A percentile compares a stretch with the other conserved stretches of the same genome.
Evolutionary conservation across 306 rosid species (phyloP).

Genomic region (Luffa aegyptiaca): DNA sequence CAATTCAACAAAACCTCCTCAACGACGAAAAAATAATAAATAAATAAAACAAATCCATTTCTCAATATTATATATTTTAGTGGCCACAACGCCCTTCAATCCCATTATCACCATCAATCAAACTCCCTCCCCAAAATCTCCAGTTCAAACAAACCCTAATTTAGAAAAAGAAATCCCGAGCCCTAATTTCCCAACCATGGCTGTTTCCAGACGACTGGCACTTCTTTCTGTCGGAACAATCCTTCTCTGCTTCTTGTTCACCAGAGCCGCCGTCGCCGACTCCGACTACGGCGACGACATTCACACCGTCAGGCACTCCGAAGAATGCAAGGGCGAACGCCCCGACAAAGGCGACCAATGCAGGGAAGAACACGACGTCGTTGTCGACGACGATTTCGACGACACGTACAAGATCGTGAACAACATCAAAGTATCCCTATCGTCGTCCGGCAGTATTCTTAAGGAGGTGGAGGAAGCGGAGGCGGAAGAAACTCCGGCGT

Average conservation of each 20-base stretch:
- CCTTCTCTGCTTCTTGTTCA: conserved; percentile 15
- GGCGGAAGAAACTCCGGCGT: background rate
- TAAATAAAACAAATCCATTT: background rate
- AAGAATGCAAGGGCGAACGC: background rate
- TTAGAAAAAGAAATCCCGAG: background rate
- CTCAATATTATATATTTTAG: background rate
- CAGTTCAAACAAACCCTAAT: background rate
- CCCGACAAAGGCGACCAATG: conserved; percentile 20
- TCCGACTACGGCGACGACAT: background rate
- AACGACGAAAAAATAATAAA: background rate
- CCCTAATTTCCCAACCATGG: conserved; percentile 13
- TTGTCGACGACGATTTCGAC: background rate
- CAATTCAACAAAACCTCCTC: background rate
- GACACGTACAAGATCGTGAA: conserved; percentile 24
- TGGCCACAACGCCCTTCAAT: background rate
- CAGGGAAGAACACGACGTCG: background rate
- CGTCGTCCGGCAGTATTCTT: background rate
- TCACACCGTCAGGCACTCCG: conserved; percentile 2
- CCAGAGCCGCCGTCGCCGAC: conserved; percentile 10
- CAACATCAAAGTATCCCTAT: background rate
- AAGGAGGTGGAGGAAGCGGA: background rate
- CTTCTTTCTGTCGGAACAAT: conserved; percentile 20
- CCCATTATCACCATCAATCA: background rate
- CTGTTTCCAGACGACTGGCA: conserved; percentile 19
- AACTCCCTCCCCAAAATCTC: background rate